These are phyloP conservation scores for Dacryopinax spathularia DNA, from an alignment of 768 basidiomycete species.

Conservation along the genomic window DNA sequence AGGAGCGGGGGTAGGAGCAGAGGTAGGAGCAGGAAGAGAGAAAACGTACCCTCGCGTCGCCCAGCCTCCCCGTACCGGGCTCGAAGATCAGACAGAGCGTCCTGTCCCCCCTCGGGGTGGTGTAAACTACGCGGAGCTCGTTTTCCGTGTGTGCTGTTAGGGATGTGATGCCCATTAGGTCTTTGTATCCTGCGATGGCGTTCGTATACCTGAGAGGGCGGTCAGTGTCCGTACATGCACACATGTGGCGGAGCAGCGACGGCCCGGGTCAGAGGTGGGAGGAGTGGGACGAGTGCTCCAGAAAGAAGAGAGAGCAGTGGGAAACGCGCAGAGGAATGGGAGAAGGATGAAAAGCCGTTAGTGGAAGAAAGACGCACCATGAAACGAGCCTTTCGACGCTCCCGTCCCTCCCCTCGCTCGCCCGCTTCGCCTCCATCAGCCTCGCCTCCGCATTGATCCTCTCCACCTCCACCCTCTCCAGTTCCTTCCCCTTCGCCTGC, in stretches of 20 bases:
- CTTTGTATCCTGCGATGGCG: constrained; percentile 49
- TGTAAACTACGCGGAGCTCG: constrained; percentile 59
- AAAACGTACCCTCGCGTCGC: neutral
- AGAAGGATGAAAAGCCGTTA: constrained; percentile 48
- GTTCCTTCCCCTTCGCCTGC: constrained; percentile 35
- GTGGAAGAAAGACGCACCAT: constrained; percentile 45
- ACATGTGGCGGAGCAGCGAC: no score
- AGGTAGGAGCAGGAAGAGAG: neutral
- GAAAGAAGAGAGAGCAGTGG: neutral
- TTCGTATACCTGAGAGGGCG: constrained; percentile 46
- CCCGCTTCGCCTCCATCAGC: constrained; percentile 51
- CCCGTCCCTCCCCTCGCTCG: constrained; percentile 47
- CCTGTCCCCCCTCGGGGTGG: constrained; percentile 2
- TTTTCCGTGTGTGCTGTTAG: constrained; percentile 54
- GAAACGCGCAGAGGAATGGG: neutral
- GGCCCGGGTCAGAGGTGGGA: no score
- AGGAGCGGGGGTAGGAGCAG: neutral
- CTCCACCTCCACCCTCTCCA: constrained; percentile 45
- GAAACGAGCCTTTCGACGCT: constrained; percentile 23
- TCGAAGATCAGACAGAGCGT: neutral
- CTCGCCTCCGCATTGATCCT: constrained; percentile 43
- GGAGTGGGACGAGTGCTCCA: neutral
- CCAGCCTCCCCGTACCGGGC: neutral
- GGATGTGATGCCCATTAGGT: constrained; percentile 44
- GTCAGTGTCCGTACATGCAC: neutral